These are phyloP conservation scores for Fusarium brachygibbosum DNA, from an alignment of 2,329 filamentous ascomycete genomes.

Conservation along the genomic window DNA sequence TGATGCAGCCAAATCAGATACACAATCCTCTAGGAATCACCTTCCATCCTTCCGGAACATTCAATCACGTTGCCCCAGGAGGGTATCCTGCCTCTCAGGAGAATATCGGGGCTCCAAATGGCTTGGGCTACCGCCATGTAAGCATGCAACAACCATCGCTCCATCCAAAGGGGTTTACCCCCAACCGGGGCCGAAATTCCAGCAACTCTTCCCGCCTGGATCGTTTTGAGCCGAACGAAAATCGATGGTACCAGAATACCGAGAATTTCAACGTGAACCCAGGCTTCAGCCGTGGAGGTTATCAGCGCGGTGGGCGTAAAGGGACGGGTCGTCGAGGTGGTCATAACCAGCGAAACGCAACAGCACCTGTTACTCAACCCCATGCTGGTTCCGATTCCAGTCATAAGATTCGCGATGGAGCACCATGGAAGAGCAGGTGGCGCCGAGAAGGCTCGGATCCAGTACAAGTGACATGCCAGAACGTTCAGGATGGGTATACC, in stretches of 20 bases:
- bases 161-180: slow-evolving; percentile 6
- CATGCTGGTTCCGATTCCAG: slow-evolving; percentile 7
- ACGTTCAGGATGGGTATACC: slow-evolving; percentile 26
- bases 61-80: slow-evolving; percentile 5
- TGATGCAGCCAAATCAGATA: slow-evolving; percentile 1
- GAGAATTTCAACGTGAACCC: slow-evolving; percentile 23
- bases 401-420: slow-evolving; percentile 34
- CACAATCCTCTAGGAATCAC: slow-evolving; percentile 6
- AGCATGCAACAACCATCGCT: slow-evolving; percentile 11
- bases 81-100: slow-evolving; percentile 1
- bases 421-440: slow-evolving; percentile 36
- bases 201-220: slow-evolving; percentile 25
- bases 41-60: slow-evolving; percentile 16
- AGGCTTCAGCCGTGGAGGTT: slow-evolving; percentile 23
- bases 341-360: slow-evolving; percentile 38
- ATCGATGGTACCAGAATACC: slow-evolving; percentile 28
- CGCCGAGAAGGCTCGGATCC: slow-evolving; percentile 32
- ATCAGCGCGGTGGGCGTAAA: slow-evolving; percentile 33
- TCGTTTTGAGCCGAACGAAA: slow-evolving; percentile 17
- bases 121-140: slow-evolving; percentile 18
- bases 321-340: slow-evolving; percentile 35
- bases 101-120: slow-evolving; percentile 4
- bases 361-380: slow-evolving; percentile 31
- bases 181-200: slow-evolving; percentile 14
- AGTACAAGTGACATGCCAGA: slow-evolving; percentile 42